Base-by-base conservation (phyloP, 805 yeast species). In the Crinitomyces ghanaensis region DNA sequence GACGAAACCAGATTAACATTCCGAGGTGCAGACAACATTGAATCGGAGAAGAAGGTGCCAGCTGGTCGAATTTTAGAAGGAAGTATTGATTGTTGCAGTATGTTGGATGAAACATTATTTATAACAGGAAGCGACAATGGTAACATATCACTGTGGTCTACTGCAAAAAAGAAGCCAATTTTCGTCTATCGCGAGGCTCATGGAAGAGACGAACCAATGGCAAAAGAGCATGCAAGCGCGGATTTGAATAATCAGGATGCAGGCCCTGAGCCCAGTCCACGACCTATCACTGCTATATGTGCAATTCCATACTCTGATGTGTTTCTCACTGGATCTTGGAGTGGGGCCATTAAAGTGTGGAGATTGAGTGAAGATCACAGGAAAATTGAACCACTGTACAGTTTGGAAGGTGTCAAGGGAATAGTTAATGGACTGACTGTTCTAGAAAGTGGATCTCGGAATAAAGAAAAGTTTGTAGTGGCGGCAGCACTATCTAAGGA, bases 61-160 rank as follows among this genome's bases (percentile, higher is more conserved):
- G 41, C 44, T 19, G 26, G 28, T 22, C 16, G 17, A 33, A 29
- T 27, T 18, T 27, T 33, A 17, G 96, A 91, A 54, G 97, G 97
- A 8, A 75, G 91, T 41, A 76, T 88, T 34, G 97, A 88, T 47
- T 77, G 81, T 50, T 91, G 86, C 21, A 63, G 80, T 8, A 85
- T 86, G 95, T 59, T 82, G 35, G 98, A 91, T 57, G 94, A 86
- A 56, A 72, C 85, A 18, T 85, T 81, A 54, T 91, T 91, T 52
- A 75, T 91, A 30, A 86, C 97, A 1, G 97, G 97, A 4, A 77
- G 94, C 11, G 98, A 91, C 53, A 88, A 86, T 53, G 98, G 98
- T 27, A 80, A 74, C 50, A 59, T 91, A 20, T 62, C 82, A n/a
- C 63, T 91, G 40, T 91, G 98, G 98, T 75, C 95, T 2, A 60